Percentiles rank a stretch among this genome's conserved stretches.
Evolutionary conservation across 2,329 filamentous ascomycete genomes (phyloP).

Genomic region (Colletotrichum lindemuthianum): DNA sequence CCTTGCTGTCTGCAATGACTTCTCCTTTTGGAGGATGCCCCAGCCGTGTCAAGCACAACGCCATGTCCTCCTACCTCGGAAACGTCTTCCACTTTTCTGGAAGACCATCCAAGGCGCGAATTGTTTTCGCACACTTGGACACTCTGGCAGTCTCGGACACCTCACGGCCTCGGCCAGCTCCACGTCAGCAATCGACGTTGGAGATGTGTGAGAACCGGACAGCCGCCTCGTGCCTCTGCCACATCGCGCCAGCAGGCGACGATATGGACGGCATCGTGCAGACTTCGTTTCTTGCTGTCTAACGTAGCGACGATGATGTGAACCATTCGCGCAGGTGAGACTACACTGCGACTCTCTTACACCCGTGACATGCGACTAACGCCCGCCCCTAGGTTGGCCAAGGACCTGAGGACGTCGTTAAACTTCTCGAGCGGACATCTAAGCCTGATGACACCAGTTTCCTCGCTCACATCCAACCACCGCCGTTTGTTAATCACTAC

Average conservation of each 20-base stretch:
- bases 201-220: background rate
- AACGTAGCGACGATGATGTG: constrained; percentile 14
- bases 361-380: constrained; percentile 17
- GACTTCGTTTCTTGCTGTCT: constrained; percentile 18
- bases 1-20: background rate
- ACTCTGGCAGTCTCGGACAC: background rate
- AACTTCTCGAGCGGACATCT: constrained; percentile 38
- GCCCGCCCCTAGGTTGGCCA: constrained; percentile 31
- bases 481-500: constrained; percentile 26
- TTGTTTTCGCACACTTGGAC: background rate
- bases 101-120: background rate
- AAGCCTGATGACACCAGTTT: constrained; percentile 31
- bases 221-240: too few relatives aligned
- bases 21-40: background rate
- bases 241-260: background rate
- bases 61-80: background rate
- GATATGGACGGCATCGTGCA: background rate
- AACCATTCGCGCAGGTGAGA: constrained; percentile 29
- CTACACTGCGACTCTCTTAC: background rate
- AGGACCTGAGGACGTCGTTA: constrained; percentile 39
- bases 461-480: constrained; percentile 32
- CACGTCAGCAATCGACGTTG: background rate
- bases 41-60: background rate
- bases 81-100: too few relatives aligned
- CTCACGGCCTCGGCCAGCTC: background rate